Base-by-base conservation (phyloP, 306 rosid genomes). In the Cyamopsis tetragonoloba region DNA sequence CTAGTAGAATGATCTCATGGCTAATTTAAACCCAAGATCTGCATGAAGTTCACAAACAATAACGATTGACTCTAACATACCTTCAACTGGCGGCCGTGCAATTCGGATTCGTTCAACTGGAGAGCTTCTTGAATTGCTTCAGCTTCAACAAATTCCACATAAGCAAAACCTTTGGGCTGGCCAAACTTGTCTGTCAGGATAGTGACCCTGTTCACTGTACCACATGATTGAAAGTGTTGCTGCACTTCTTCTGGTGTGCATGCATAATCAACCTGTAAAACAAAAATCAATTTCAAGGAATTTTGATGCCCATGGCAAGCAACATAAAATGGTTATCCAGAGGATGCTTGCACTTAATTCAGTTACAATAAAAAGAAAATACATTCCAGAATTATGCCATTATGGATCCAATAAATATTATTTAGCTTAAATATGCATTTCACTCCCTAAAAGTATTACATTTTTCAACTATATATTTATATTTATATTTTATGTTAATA, bases 161-260 rank as follows among this genome's bases (percentile, higher is more conserved):
- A 92, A 11, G 96, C 98, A 53, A 93, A 93, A 75, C 98, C 98
- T 84, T 89, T 89, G 17, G 97, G 98, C 65, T 93, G 93, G 59
- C 97, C 96, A 72, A 77, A 84, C 78, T 92, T 92, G 78, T 92
- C 98, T 1, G 96, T 89, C 76, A 89, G 81, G 72, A 87, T 92
- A 19, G 96, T 89, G 71, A 89, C 96, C 74, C 96, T 81, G 82
- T 92, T 92, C 54, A 89, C 96, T 2, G 96, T 92, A 35, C 96
- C 98, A 48, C 96, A 89, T 61, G 96, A 89, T 69, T 92, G 96
- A 74, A 89, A 89, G 83, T 89, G 98, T 80, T 86, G 93, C 82
- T 92, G 96, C 79, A 89, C 98, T 86, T 93, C 98, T 81, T 93
- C 97, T 76, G 98, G 98, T 3, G 98, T 89, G 84, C 98, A 92